Evolutionary conservation across 1,284 basidiomycete genomes (phyloP), one percentile per base, ranked within the genome.

Genomic region (Tylopilus orsonianus): DNA sequence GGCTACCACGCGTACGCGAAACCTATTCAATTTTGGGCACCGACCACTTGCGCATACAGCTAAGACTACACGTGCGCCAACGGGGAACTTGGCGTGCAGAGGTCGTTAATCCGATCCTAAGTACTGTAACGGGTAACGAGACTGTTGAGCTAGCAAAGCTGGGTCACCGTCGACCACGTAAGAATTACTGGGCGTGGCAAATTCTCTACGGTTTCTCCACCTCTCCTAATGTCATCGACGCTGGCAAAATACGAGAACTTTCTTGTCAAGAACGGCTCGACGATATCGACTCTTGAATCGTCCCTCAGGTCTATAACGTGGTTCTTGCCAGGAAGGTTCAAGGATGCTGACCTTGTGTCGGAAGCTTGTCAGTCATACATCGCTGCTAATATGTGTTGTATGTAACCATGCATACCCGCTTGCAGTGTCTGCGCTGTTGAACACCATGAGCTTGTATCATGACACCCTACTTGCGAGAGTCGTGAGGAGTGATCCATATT

Each of bases 321-420:
- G 90, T 87, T 97, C 58, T 77, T 97, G 20, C 94, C 95, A 18
- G 95, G 94, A 55, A 81, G 94, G 53, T 97, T 97, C 80, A 93
- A 93, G 67, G 95, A 97, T 77, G 92, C 94, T 46, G 95, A 97
- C 68, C 75, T 97, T 49, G 91, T 88, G 47, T 93, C 90, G 30
- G 93, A 95, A 79, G 83, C 88, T 64, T 74, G 93, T 94, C 59
- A 81, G 92, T 87, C 53, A 48, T 55, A 44, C 20, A 50, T 46
- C 12, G 47, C 44, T 46, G 36, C 39, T 55, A 42, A 27, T 41
- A 23, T 32, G 38, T 46, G 37, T 53, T 56, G 26, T 36, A 41
- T 26, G 34, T 66, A 56, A 52, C 52, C 53, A 48, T 32, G 49
- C 18, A 23, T 44, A 32, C 45, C 48, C 34, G 44, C 46, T 48